Conservation (phyloP, 2,329 filamentous ascomycete genomes). For the Cladosporium austrohemisphaericum region DNA sequence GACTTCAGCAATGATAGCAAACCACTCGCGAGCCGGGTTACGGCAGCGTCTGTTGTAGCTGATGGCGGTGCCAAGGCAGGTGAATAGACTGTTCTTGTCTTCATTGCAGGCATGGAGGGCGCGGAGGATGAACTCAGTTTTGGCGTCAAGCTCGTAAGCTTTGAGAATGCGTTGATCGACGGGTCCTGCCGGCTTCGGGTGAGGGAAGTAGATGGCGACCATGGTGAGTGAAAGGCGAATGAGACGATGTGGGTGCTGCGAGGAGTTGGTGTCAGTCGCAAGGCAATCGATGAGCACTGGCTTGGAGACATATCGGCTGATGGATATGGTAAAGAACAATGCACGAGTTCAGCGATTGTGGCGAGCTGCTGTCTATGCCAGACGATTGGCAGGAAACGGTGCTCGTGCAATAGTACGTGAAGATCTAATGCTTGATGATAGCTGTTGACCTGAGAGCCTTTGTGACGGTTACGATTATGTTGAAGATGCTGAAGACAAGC, state of each 20-base stretch:
- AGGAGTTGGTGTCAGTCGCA: too few relatives aligned
- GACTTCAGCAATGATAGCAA: not conserved
- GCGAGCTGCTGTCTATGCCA: too few relatives aligned
- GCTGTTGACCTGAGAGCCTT: too few relatives aligned
- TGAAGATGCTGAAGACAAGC: too few relatives aligned
- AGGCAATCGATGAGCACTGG: too few relatives aligned
- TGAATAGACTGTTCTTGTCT: not conserved
- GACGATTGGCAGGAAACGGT: too few relatives aligned
- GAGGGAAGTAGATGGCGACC: constrained; percentile 1
- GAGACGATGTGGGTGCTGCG: not conserved
- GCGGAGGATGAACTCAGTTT: not conserved
- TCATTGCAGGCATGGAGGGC: not conserved
- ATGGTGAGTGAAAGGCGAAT: not conserved
- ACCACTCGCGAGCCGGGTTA: not conserved
- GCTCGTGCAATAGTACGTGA: too few relatives aligned
- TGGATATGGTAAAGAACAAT: too few relatives aligned
- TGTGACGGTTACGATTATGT: too few relatives aligned
- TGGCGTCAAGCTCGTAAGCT: not conserved
- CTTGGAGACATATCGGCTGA: too few relatives aligned
- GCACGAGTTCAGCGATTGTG: too few relatives aligned
- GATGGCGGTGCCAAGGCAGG: not conserved
- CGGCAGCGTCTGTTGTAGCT: not conserved
- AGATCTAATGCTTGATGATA: too few relatives aligned
- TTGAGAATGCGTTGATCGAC: not conserved
- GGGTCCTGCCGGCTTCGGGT: not conserved